Evolutionary conservation across 768 basidiomycete species (phyloP).

Genomic region (Mycena crocata): DNA sequence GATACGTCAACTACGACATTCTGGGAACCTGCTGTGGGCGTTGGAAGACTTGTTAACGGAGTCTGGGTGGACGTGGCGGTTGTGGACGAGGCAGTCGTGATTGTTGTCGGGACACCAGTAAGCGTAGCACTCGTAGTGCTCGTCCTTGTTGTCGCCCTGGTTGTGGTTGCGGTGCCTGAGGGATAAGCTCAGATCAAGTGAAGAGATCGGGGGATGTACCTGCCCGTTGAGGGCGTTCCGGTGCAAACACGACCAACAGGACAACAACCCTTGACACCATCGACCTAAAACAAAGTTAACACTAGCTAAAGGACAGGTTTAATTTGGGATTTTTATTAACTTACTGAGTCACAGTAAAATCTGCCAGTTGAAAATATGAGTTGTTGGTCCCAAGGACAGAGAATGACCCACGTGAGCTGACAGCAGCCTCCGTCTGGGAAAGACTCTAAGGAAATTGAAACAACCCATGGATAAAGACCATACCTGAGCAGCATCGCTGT

Average conservation of each 20-base stretch:
- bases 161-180: not conserved
- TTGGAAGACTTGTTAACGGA: constrained; percentile 14
- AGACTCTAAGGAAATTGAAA: not conserved
- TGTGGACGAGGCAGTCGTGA: not conserved
- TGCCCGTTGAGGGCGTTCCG: no score
- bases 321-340: no score
- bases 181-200: no score
- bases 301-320: no score
- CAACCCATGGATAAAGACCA: not conserved
- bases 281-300: no score
- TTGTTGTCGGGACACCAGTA: not conserved
- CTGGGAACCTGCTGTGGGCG: constrained; percentile 2
- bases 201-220: no score
- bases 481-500: constrained; percentile 22
- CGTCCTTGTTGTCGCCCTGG: not conserved
- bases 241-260: no score
- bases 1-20: constrained; percentile 17
- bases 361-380: no score
- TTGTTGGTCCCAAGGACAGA: no score
- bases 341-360: no score
- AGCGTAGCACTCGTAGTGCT: not conserved
- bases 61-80: not conserved
- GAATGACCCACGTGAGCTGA: constrained; percentile 9
- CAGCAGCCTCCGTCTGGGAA: constrained; percentile 15
- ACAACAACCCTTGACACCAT: no score